Base-by-base conservation (phyloP, 2,329 filamentous ascomycete species). In the Monilinia laxa region DNA sequence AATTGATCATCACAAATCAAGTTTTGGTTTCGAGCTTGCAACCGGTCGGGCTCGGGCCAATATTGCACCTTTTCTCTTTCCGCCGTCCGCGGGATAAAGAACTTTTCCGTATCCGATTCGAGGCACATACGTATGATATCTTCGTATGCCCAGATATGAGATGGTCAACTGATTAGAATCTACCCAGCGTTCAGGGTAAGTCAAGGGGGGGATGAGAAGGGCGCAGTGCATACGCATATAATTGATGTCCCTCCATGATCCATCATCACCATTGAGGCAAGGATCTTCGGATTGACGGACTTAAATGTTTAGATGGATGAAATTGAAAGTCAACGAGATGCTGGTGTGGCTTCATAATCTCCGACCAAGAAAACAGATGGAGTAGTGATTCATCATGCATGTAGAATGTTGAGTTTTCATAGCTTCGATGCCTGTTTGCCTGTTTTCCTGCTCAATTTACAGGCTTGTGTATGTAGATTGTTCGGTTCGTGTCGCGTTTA, bases 381-480 rank as follows among this genome's bases (percentile, higher is more conserved):
- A 25, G 28, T 40, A 25, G 58, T 62, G 45, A 62, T 51, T 62
- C 58, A 62, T 62, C 58, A 35, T 62, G 45, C 58, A 62, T 62
- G 58, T 23, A 45, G 18, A 40, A 23, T 62, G 51, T 62, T 52
- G 45, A 18, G n/a, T 62, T 52, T 7, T 20, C 31, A 62, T 49
- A 45, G n/a, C 45, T 45, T 47, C 16, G 6, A 49, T 23, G 31
- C 45, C 51, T 11, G 28, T 45, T 38, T 49, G 20, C n/a, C n/a
- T 14, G 28, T 9, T 35, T 55, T 31, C 1, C 47, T n/a, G 57
- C 25, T 59, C 20, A 16, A 35, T 49, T 47, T 35, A 5, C 10
- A 23, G 31, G n/a, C 25, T 5, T 45, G 42, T 11, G 11, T 47
- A 28, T 59, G 58, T 31, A 42, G 58, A n/a, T 62, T 35, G 54